Base-by-base conservation (phyloP, 108 stramenopile species). In the Bacterosira constricta region DNA sequence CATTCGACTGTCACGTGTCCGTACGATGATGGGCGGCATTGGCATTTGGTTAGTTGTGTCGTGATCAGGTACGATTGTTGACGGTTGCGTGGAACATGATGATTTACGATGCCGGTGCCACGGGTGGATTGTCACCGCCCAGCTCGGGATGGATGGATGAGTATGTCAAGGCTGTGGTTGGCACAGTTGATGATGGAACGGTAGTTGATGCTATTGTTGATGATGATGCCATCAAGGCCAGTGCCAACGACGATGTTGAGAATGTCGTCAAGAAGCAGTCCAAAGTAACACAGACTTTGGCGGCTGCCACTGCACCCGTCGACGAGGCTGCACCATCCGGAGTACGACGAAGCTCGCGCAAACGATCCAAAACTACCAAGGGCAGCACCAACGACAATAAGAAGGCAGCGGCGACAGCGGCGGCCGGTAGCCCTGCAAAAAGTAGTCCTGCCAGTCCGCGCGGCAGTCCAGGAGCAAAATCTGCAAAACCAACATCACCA, bases 91-190 rank as follows among this genome's bases (percentile, higher is more conserved):
- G 58, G 60, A 55, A 42, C 0, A 53, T 80, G 37, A 53, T 75
- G 46, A 71, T 76, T n/a, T 76, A 69, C 42, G 73, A 69, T 37
- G 67, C 47, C 30, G 73, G 73, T 37, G 34, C 69, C 32, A 50
- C 69, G 2, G 61, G 60, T n/a, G 79, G 79, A 6, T 35, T 70
- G 32, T 51, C 44, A 27, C 74, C 77, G 9, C 63, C 79, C 5
- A 63, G 46, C 37, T 56, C 74, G 26, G 74, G 74, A 1, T 79
- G 77, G 77, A 80, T 80, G 66, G 79, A 76, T 71, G 79, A 75
- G 18, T 80, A 80, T 55, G 74, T 76, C 31, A 75, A 76, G 39
- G 61, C 62, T 18, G 68, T 80, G 9, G 47, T 61, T 7, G 61
- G 61, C 25, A 35, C 17, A 30, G 39, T 37, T 4, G 69, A 55